Conservation (phyloP, 2,329 filamentous ascomycete genomes). For the Neoscytalidium dimidiatum region DNA sequence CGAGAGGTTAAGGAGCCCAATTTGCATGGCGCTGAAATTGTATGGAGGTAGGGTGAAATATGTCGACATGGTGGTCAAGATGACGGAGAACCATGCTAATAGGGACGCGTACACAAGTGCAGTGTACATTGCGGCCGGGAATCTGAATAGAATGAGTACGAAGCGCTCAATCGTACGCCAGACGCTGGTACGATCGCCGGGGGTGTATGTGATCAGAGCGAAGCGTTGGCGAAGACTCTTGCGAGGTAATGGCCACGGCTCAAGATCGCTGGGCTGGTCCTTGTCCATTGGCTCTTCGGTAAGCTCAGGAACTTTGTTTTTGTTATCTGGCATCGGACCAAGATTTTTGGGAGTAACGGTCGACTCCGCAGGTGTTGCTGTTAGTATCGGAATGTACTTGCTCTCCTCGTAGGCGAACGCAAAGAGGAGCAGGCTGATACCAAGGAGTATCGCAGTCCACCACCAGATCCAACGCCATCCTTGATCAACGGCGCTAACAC, state of each 20-base stretch:
- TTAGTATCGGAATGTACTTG: conserved; percentile 25
- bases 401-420: conserved; percentile 48
- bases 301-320: neutral
- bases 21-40: conserved; percentile 46
- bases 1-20: conserved; percentile 46
- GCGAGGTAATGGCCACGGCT: conserved; percentile 29
- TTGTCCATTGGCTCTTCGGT: neutral
- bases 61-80: conserved; percentile 38
- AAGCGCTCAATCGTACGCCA: conserved; percentile 37
- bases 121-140: conserved; percentile 43
- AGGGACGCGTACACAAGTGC: conserved; percentile 41
- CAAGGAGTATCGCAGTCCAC: conserved; percentile 50
- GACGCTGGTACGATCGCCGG: conserved; percentile 34
- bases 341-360: neutral
- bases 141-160: conserved; percentile 37
- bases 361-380: neutral
- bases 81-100: conserved; percentile 41
- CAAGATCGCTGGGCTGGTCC: neutral
- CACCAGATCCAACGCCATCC: conserved; percentile 58
- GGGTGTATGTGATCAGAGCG: conserved; percentile 33
- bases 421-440: conserved; percentile 18
- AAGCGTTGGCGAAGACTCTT: conserved; percentile 49
- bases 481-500: neutral
- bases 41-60: conserved; percentile 42
- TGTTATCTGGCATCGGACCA: neutral